Base-by-base conservation (phyloP, 116 monocot species). In the Posidonia oceanica region DNA sequence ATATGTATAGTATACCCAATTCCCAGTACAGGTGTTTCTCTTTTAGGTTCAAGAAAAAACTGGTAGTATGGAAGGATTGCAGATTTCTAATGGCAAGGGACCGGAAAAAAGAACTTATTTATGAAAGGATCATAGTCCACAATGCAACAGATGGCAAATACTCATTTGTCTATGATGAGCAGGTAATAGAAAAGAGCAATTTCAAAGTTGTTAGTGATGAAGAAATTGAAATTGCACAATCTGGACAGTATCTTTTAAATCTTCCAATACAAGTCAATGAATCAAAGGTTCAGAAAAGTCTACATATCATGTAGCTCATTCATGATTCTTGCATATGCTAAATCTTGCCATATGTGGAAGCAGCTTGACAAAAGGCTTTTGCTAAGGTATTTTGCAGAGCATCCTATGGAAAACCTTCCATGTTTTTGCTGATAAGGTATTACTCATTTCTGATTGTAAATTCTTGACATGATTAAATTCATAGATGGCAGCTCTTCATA, bases 231-330 rank as follows among this genome's bases (percentile, higher is more conserved):
- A 75, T 95, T 74, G 91, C 91, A 71, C 84, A 83, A 11, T 84
- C 91, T 23, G 88, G 91, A 18, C 88, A 95, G 53, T 91, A 95
- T 81, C 86, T 91, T 21, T 83, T 95, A 74, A 84, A 91, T 71
- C 88, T 95, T 72, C 86, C 91, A 6, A 91, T 91, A 72, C 81
- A 86, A 88, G 95, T 95, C 63, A 77, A 95, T 54, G 95, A 91
- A 78, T 83, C 91, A 41, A 95, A 95, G 95, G 95, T 95, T 75
- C 36, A 40, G 22, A 67, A 42, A 22, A 41, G 55, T 20, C 14
- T 15, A 38, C 14, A 0, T 56, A 57, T 20, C 29, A 40, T 16
- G 37, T 54, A 20, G 12, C 3, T 56, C 14, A 66, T n/a, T 54
- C 11, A 10, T n/a, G 7, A 11, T 42, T 18, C 48, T 48, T 14